Evolutionary conservation across 495 filamentous ascomycete species (phyloP).

Genomic region (Neurospora cerealis): DNA sequence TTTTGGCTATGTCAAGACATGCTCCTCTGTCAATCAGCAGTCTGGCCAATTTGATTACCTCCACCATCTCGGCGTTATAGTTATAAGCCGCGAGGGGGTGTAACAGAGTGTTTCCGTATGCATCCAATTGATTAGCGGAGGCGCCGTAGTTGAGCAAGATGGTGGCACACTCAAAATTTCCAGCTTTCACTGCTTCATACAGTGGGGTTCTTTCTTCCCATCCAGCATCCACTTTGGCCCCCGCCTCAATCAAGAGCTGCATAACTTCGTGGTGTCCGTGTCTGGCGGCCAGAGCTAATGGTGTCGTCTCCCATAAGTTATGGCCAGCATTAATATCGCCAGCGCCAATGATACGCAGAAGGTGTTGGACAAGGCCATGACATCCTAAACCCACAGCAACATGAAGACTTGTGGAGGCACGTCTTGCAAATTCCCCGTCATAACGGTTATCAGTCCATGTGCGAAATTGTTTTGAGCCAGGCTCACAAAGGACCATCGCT

Average conservation of each 20-base stretch:
- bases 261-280: accelerated
- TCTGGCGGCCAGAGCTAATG: not conserved
- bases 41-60: accelerated
- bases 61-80: not conserved
- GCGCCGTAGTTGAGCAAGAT: not conserved
- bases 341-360: not conserved
- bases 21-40: not conserved
- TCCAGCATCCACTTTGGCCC: not conserved
- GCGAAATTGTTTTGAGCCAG: not conserved
- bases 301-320: accelerated
- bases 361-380: not conserved
- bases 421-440: not conserved
- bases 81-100: accelerated
- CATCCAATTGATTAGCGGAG: not conserved
- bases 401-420: not conserved
- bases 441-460: not conserved
- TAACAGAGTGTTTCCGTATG: not conserved
- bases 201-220: accelerated
- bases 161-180: accelerated
- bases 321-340: not conserved
- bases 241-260: not conserved
- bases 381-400: not conserved
- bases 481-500: not conserved
- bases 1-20: not conserved
- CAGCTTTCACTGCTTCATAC: not conserved